Evolutionary conservation across 768 basidiomycete species (phyloP).

Genomic region (Suillus cothurnatus): DNA sequence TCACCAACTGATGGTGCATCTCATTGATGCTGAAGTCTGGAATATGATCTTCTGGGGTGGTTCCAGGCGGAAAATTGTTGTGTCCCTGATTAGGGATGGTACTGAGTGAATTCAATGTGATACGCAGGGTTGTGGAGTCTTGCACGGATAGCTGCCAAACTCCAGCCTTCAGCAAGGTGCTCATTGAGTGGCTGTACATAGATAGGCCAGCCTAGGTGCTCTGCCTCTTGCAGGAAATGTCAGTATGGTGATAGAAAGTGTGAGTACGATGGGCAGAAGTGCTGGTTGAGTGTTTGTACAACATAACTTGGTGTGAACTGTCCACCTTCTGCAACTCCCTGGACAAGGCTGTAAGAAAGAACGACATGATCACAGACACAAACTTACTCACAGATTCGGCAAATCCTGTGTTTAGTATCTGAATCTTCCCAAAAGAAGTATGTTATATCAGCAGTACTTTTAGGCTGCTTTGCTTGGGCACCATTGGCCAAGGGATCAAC

Average conservation of each 20-base stretch:
- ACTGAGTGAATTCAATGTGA: no score
- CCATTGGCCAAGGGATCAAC: background rate
- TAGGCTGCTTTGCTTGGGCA: background rate
- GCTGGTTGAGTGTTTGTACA: background rate
- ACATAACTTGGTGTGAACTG: background rate
- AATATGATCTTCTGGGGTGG: background rate
- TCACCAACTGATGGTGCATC: background rate
- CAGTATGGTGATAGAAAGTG: background rate
- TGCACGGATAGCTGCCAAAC: no score
- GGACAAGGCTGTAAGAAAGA: background rate
- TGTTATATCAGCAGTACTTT: background rate
- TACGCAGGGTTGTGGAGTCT: no score
- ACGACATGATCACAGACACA: background rate
- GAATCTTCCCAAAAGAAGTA: background rate
- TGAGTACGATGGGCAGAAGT: background rate
- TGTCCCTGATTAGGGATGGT: no score
- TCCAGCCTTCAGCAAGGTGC: no score
- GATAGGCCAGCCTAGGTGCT: no score
- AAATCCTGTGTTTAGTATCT: background rate
- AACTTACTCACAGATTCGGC: background rate
- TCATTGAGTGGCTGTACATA: no score
- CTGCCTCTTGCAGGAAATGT: no score
- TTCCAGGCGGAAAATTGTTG: no score
- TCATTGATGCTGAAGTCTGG: background rate
- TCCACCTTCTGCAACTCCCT: background rate